Conservation (phyloP, 805 yeast species). For the Yamadazyma laniorum region DNA sequence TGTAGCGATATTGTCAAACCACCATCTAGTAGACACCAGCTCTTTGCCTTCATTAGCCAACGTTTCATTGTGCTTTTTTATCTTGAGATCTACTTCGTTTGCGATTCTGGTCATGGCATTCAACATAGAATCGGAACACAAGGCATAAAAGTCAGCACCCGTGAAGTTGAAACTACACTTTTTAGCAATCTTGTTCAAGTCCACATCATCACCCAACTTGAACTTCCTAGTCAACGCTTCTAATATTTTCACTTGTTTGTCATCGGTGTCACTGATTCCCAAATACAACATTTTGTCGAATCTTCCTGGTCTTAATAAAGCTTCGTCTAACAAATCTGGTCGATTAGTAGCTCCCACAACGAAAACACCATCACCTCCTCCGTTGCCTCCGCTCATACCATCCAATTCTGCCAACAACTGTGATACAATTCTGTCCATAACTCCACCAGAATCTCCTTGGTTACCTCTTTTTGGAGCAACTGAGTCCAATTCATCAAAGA, state of each 20-base stretch:
- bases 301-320: constrained; percentile 88
- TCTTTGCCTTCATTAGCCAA: constrained; percentile 22
- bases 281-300: constrained; percentile 93
- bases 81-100: constrained; percentile 63
- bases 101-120: constrained; percentile 95
- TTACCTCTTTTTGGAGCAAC: constrained; percentile 98
- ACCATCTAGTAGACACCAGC: constrained; percentile 68
- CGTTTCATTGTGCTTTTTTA: constrained; percentile 48
- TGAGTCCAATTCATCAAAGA: constrained; percentile 95
- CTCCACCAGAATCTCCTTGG: constrained; percentile 99
- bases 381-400: constrained; percentile 85
- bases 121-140: constrained; percentile 93
- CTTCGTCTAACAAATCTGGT: constrained; percentile 94
- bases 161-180: constrained; percentile 87
- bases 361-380: constrained; percentile 75
- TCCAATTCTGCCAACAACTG: constrained; percentile 93
- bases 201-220: constrained; percentile 56
- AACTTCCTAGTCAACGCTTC: constrained; percentile 88
- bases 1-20: constrained; percentile 84
- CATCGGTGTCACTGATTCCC: constrained; percentile 89
- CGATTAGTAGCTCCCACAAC: constrained; percentile 99
- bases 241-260: constrained; percentile 80
- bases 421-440: constrained; percentile 97
- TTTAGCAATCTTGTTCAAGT: constrained; percentile 57
- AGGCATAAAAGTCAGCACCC: constrained; percentile 97